Conservation (phyloP, 495 filamentous ascomycete species). For the Hyphodiscus hymeniophilus region DNA sequence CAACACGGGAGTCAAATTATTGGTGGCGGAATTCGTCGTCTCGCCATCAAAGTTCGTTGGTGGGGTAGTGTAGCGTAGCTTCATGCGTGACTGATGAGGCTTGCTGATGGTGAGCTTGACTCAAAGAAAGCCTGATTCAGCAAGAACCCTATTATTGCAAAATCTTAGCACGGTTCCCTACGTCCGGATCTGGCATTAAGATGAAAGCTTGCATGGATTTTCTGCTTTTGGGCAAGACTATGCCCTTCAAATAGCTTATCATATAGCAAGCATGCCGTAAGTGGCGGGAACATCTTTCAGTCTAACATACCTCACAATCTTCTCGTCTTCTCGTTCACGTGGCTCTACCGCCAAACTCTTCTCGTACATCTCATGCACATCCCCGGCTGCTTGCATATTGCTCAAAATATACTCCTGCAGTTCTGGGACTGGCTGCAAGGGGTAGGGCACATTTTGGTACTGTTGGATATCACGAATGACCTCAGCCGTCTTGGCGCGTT, state of each 20-base stretch:
- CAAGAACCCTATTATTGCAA: conserved; percentile 24
- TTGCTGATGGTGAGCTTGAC: conserved; percentile 6
- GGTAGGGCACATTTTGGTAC: conserved; percentile 94
- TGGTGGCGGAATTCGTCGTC: conserved; percentile 1
- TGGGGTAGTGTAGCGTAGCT: conserved; percentile 2
- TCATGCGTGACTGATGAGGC: neutral
- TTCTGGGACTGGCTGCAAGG: conserved; percentile 78
- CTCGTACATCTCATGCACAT: conserved; percentile 99
- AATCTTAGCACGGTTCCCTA: conserved; percentile 16
- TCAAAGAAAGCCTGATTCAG: conserved; percentile 29
- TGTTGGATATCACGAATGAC: conserved; percentile 98
- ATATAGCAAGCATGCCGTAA: neutral
- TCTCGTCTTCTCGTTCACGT: conserved; percentile 89
- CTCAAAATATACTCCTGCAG: conserved; percentile 94
- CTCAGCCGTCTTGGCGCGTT: conserved; percentile 94
- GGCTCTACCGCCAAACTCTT: conserved; percentile 88
- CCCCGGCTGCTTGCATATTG: conserved; percentile 87
- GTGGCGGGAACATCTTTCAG: neutral
- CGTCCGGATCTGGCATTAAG: neutral
- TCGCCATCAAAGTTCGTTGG: conserved; percentile 4
- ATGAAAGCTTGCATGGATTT: too few relatives aligned
- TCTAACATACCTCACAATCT: conserved; percentile 49
- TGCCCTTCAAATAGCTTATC: neutral
- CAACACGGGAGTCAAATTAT: neutral
- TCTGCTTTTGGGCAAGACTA: neutral